Conservation (phyloP, 176 grass and related monocot genomes). For the Zea luxurians region DNA sequence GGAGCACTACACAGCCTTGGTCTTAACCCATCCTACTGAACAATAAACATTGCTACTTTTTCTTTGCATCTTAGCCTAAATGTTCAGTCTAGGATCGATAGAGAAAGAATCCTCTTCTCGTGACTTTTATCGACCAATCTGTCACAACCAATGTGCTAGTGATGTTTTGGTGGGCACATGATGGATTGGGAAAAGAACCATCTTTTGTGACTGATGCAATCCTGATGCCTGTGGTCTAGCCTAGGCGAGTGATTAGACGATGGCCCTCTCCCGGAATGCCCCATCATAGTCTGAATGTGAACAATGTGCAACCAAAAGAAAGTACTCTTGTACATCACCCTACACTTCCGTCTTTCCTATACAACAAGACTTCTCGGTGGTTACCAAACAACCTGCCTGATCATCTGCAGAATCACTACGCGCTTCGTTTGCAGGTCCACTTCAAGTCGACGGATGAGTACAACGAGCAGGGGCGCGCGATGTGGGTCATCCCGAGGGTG, state of each 20-base stretch:
- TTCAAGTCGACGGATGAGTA: conserved; percentile 67
- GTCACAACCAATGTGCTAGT: background rate
- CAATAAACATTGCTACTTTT: background rate
- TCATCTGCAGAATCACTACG: background rate
- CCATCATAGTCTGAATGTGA: background rate
- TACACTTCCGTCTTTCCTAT: background rate
- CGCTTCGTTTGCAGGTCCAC: conserved; percentile 40
- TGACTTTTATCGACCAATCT: background rate
- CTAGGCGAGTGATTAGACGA: too few species aligned
- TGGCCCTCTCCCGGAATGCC: too few species aligned
- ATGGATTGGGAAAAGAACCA: background rate
- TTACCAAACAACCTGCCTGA: background rate
- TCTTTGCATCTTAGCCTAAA: background rate
- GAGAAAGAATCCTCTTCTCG: too few species aligned
- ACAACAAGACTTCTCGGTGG: background rate
- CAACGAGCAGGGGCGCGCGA: conserved; percentile 62
- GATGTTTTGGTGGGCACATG: background rate
- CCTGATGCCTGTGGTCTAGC: too few species aligned
- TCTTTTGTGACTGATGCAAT: background rate
- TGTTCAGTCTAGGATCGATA: background rate
- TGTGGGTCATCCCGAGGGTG: conserved; percentile 71
- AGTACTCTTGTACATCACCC: background rate
- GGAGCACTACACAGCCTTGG: background rate
- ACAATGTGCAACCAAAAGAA: background rate
- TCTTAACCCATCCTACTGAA: background rate